Conservation (phyloP, 345 rosid genomes). For the Orychophragmus violaceus region DNA sequence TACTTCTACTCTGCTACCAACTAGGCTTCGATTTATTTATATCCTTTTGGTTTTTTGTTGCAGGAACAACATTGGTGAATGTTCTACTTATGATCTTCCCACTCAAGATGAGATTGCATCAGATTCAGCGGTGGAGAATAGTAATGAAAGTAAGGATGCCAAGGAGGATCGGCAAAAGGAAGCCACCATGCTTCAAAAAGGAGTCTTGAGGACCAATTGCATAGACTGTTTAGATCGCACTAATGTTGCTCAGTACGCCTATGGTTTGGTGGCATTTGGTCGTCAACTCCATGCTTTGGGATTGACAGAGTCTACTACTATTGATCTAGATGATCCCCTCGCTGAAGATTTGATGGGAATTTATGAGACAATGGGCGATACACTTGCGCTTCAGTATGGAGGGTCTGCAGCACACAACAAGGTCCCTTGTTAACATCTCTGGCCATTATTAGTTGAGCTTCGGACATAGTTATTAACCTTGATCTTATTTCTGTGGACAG, state of each 20-base stretch:
- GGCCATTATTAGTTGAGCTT: neutral
- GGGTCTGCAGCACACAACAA: slow-evolving; percentile 98
- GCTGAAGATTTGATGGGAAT: slow-evolving; percentile 70
- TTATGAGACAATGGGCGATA: slow-evolving; percentile 95
- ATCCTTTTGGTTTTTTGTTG: slow-evolving; percentile 25
- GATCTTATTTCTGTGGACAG: slow-evolving; percentile 37
- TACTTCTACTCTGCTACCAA: slow-evolving; percentile 6
- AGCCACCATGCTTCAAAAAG: slow-evolving; percentile 57
- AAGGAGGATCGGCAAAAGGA: slow-evolving; percentile 28
- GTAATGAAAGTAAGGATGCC: slow-evolving; percentile 16
- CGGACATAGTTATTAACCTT: neutral
- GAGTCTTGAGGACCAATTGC: slow-evolving; percentile 91
- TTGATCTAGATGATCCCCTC: slow-evolving; percentile 65
- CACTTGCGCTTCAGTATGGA: slow-evolving; percentile 91
- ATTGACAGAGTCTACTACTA: slow-evolving; percentile 35
- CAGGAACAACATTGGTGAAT: slow-evolving; percentile 39
- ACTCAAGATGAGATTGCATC: slow-evolving; percentile 28
- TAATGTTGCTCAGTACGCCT: slow-evolving; percentile 91
- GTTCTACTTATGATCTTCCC: slow-evolving; percentile 18
- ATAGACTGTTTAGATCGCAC: slow-evolving; percentile 98
- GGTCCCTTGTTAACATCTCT: slow-evolving; percentile 35
- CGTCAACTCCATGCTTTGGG: slow-evolving; percentile 71
- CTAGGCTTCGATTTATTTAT: neutral
- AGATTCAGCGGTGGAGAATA: slow-evolving; percentile 28
- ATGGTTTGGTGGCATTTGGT: slow-evolving; percentile 80